phyloP scores from a whole-genome alignment of 2,329 filamentous ascomycete species.

The Apiospora phragmitis region DNA sequence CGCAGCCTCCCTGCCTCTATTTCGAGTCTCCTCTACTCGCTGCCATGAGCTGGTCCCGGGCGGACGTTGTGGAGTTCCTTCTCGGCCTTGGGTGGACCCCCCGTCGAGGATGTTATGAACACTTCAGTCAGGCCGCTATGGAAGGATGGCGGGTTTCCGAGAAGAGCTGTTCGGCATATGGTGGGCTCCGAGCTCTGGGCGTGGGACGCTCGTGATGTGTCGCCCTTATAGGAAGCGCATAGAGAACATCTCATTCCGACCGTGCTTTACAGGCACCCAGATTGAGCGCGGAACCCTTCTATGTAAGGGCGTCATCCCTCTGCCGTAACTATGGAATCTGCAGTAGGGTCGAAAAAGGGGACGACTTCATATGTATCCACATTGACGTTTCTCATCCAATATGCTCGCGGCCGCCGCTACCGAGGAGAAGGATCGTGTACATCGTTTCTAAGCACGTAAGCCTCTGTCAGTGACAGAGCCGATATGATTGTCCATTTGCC shows the following conservation, averaged over 20 bases:
- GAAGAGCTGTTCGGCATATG: neutral
- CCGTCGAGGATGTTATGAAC: neutral
- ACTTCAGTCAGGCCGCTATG: neutral
- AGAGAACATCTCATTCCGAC: too few relatives aligned
- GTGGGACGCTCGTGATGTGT: neutral
- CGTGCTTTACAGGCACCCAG: too few relatives aligned
- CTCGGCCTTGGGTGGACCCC: neutral
- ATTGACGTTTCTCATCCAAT: too few relatives aligned
- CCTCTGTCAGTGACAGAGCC: neutral
- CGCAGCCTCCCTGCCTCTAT: neutral
- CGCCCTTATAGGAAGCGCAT: too few relatives aligned
- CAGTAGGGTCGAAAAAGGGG: too few relatives aligned
- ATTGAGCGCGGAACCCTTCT: too few relatives aligned
- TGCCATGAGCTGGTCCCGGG: neutral
- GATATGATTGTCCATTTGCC: too few relatives aligned
- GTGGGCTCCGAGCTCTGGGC: neutral
- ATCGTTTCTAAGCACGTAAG: neutral
- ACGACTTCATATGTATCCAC: too few relatives aligned
- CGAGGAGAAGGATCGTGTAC: too few relatives aligned
- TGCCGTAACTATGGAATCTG: too few relatives aligned
- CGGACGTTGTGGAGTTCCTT: neutral
- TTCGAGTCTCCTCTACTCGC: neutral
- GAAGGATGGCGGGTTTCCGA: neutral
- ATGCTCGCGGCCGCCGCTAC: too few relatives aligned
- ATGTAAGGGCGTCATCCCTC: too few relatives aligned